phyloP scores from a whole-genome alignment of 2,329 filamentous ascomycete species.

The Tricladium varicosporioides region DNA sequence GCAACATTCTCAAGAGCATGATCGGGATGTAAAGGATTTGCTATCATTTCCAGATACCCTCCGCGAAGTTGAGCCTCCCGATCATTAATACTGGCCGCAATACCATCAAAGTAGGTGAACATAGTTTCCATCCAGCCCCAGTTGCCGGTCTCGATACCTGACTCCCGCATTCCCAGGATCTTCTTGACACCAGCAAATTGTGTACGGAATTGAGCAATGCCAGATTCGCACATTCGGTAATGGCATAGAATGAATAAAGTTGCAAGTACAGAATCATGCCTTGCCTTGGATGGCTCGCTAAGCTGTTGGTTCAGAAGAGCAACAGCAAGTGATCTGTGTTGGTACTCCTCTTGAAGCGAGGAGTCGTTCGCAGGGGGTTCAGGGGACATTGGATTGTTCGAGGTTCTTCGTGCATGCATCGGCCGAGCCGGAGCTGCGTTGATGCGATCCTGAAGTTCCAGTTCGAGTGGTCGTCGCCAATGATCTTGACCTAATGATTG shows the following conservation, averaged over 20 bases:
- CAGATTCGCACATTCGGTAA: constrained; percentile 91
- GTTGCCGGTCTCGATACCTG: constrained; percentile 58
- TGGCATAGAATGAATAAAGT: constrained; percentile 86
- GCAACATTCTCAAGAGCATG: constrained; percentile 72
- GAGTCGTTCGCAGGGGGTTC: constrained; percentile 47
- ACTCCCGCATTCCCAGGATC: constrained; percentile 73
- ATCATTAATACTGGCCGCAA: constrained; percentile 89
- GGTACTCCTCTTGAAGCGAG: constrained; percentile 74
- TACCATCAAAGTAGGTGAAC: constrained; percentile 92
- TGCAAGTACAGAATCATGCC: constrained; percentile 82
- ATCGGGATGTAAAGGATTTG: constrained; percentile 58
- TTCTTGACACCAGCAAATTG: constrained; percentile 93
- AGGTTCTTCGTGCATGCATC: constrained; percentile 21
- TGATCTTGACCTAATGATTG: constrained; percentile 57
- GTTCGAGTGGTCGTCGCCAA: constrained; percentile 41
- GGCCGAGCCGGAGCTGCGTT: constrained; percentile 24
- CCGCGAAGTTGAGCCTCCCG: constrained; percentile 77
- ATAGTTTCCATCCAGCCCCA: constrained; percentile 89
- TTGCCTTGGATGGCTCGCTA: constrained; percentile 70
- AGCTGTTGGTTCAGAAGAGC: constrained; percentile 81
- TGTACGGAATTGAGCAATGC: constrained; percentile 87
- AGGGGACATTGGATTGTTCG: constrained; percentile 32
- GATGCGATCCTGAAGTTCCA: constrained; percentile 33
- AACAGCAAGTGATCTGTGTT: constrained; percentile 78
- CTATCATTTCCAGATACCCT: constrained; percentile 61